Percentiles rank a stretch among this genome's conserved stretches.
Evolutionary conservation across 179 eudicot genomes (phyloP).

Genomic region (Kewa caespitosa): DNA sequence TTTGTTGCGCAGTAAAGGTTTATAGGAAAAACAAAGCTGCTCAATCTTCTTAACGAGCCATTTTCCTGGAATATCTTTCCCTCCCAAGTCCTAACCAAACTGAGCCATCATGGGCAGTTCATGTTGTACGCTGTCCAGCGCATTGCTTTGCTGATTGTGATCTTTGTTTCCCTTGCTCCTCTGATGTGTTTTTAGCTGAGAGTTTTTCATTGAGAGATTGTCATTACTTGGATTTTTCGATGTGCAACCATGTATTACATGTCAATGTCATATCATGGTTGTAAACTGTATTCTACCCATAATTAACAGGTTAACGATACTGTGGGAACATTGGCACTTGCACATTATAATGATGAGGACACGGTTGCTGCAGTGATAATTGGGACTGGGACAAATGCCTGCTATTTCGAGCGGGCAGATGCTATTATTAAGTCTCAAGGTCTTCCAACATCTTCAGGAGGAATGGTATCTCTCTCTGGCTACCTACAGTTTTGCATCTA

Average conservation of each 20-base stretch:
- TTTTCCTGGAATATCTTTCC: too few species aligned
- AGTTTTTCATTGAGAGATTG: neutral
- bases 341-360: conserved; percentile 48
- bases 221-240: neutral
- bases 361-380: conserved; percentile 48
- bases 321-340: conserved; percentile 56
- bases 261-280: conserved; percentile 3
- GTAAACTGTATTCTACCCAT: conserved; percentile 6
- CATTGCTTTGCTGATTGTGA: neutral
- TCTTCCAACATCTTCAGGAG: conserved; percentile 41
- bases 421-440: conserved; percentile 45
- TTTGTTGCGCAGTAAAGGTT: too few species aligned
- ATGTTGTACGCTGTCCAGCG: neutral
- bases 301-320: conserved; percentile 46
- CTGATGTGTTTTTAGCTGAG: neutral
- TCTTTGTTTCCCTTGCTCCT: neutral
- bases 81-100: too few species aligned
- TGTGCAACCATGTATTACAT: neutral
- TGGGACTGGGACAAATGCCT: conserved; percentile 54
- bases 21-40: too few species aligned
- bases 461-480: conserved; percentile 39
- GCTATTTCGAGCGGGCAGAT: conserved; percentile 46
- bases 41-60: too few species aligned
- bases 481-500: neutral
- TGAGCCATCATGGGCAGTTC: neutral